Conservation (phyloP, 345 rosid species). For the Citrus sp. region DNA sequence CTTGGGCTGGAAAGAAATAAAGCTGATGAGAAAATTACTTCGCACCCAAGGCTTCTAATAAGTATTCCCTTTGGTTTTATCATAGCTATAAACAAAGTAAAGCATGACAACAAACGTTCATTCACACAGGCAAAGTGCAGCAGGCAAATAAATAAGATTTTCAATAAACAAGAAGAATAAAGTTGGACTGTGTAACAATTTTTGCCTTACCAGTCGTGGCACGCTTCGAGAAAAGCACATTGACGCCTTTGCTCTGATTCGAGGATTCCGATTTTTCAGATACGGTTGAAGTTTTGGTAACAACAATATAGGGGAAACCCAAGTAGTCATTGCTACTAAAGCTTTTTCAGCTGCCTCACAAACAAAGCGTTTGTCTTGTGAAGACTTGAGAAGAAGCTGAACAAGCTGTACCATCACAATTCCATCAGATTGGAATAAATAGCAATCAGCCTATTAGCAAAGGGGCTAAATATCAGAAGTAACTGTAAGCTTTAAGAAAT, state of each 20-base stretch:
- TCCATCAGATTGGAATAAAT: slow-evolving; percentile 3
- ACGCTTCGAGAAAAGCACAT: slow-evolving; percentile 82
- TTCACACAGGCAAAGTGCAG: neutral
- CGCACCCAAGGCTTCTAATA: neutral
- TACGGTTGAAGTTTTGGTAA: slow-evolving; percentile 80
- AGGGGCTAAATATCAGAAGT: slow-evolving; percentile 1
- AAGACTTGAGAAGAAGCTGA: slow-evolving; percentile 91
- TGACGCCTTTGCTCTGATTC: slow-evolving; percentile 91
- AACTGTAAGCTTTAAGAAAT: neutral
- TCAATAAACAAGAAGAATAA: neutral
- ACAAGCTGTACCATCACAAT: slow-evolving; percentile 56
- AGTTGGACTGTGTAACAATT: neutral
- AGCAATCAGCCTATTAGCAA: neutral
- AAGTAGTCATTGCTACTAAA: slow-evolving; percentile 68
- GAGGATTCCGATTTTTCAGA: slow-evolving; percentile 80
- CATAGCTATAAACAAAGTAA: neutral
- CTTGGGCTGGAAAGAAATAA: neutral
- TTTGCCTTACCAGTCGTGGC: slow-evolving; percentile 60
- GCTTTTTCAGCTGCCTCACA: slow-evolving; percentile 97
- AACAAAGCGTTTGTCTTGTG: slow-evolving; percentile 93
- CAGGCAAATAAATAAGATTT: no score
- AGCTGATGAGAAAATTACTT: neutral
- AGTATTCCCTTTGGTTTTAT: neutral
- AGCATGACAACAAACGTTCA: neutral
- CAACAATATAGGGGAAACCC: slow-evolving; percentile 55